Conservation (phyloP, 1,284 basidiomycete species). For the Heterobasidion occidentale region DNA sequence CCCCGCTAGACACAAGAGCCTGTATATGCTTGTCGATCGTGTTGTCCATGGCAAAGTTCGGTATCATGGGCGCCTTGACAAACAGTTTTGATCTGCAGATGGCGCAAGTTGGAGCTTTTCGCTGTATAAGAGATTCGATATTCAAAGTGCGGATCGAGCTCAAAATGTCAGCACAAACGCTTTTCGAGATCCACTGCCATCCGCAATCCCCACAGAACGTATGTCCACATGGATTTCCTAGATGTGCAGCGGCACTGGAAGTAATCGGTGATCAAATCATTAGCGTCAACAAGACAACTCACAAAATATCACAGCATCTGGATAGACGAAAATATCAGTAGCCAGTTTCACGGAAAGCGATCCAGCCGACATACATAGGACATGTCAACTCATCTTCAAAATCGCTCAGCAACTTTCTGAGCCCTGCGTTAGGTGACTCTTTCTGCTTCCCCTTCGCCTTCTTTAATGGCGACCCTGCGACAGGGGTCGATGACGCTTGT, state of each 20-base stretch:
- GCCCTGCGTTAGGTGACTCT: conserved; percentile 10
- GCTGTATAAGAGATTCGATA: conserved; percentile 4
- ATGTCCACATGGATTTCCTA: conserved; percentile 26
- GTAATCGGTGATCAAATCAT: background rate
- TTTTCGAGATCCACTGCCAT: conserved; percentile 19
- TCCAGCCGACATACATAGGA: conserved; percentile 21
- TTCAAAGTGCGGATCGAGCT: background rate
- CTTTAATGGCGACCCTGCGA: conserved; percentile 1
- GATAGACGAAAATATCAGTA: background rate
- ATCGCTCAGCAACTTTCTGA: conserved; percentile 11
- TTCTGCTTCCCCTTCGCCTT: conserved; percentile 10
- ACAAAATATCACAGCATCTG: conserved; percentile 27
- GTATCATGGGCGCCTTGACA: conserved; percentile 16
- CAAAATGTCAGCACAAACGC: conserved; percentile 11
- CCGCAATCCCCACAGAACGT: conserved; percentile 25
- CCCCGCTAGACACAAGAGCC: conserved; percentile 16
- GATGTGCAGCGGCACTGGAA: conserved; percentile 20
- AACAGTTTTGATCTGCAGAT: conserved; percentile 20
- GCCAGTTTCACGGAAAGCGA: background rate
- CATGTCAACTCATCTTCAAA: conserved; percentile 25
- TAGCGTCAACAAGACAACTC: conserved; percentile 4
- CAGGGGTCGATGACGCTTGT: too few species aligned
- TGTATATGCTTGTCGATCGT: conserved; percentile 20
- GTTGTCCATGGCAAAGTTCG: conserved; percentile 23
- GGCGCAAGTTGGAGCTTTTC: conserved; percentile 20